These are phyloP conservation scores for Corymbia calophylla DNA, from an alignment of 441 rosid species.

Conservation along the genomic window DNA sequence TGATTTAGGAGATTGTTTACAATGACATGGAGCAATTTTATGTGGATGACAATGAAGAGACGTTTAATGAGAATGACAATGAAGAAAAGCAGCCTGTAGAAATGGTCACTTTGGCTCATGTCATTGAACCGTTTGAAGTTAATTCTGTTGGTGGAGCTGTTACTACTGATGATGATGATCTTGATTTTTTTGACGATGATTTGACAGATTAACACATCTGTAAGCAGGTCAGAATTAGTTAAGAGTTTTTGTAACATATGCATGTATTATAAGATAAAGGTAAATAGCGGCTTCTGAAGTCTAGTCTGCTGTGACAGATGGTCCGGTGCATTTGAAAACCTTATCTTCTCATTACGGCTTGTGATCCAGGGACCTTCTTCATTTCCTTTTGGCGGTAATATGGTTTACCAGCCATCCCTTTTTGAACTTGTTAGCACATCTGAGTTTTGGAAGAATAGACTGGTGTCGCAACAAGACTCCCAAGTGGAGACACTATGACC, in stretches of 20 bases:
- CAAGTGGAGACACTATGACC: neutral
- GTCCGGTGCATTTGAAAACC: neutral
- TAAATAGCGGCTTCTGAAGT: neutral
- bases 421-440: neutral
- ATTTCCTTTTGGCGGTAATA: neutral
- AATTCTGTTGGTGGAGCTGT: slow-evolving; percentile 19
- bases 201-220: slow-evolving; percentile 17
- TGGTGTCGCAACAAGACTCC: neutral
- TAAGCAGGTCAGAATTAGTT: neutral
- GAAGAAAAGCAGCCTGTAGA: slow-evolving; percentile 11
- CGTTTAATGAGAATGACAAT: slow-evolving; percentile 11
- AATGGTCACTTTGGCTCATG: slow-evolving; percentile 25
- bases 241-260: neutral
- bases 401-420: neutral
- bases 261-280: neutral
- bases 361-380: neutral
- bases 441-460: neutral
- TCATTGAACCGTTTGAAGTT: slow-evolving; percentile 27
- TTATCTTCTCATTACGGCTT: neutral
- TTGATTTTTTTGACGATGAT: slow-evolving; percentile 39
- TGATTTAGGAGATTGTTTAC: slow-evolving; percentile 23
- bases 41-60: slow-evolving; percentile 21
- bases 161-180: slow-evolving; percentile 28
- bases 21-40: slow-evolving; percentile 21
- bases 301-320: neutral